These are phyloP conservation scores for Cercophora newfieldiana DNA, from an alignment of 495 filamentous ascomycete species.

Conservation along the genomic window DNA sequence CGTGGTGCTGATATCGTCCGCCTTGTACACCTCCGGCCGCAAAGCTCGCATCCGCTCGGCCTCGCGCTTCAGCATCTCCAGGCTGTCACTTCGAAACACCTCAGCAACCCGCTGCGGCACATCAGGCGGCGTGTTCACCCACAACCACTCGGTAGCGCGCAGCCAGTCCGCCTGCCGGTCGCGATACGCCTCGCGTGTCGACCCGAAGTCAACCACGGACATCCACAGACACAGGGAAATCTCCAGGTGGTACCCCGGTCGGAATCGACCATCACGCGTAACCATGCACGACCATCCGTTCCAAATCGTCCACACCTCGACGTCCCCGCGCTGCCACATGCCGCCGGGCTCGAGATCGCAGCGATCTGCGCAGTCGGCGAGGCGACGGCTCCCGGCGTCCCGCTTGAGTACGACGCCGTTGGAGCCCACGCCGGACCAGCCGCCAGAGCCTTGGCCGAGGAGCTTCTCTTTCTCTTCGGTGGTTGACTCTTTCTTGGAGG, in stretches of 20 bases:
- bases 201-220: neutral
- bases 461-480: neutral
- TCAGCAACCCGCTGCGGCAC: neutral
- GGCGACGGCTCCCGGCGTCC: neutral
- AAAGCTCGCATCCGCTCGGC: neutral
- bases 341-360: slow-evolving; percentile 11
- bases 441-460: neutral
- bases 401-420: neutral
- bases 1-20: neutral
- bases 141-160: neutral
- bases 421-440: neutral
- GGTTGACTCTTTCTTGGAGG: neutral
- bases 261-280: neutral
- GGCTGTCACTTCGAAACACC: neutral
- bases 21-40: neutral
- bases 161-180: neutral
- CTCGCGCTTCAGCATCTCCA: neutral
- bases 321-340: neutral
- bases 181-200: neutral
- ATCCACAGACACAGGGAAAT: slow-evolving; percentile 1
- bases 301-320: slow-evolving; percentile 4
- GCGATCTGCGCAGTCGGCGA: neutral
- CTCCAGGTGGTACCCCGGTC: slow-evolving; percentile 3
- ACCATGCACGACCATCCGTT: slow-evolving; percentile 4
- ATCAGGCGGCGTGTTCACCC: neutral